Evolutionary conservation across 2,329 filamentous ascomycete species (phyloP), one percentile per base, ranked within the genome.

Genomic region (Cercospora sp.): DNA sequence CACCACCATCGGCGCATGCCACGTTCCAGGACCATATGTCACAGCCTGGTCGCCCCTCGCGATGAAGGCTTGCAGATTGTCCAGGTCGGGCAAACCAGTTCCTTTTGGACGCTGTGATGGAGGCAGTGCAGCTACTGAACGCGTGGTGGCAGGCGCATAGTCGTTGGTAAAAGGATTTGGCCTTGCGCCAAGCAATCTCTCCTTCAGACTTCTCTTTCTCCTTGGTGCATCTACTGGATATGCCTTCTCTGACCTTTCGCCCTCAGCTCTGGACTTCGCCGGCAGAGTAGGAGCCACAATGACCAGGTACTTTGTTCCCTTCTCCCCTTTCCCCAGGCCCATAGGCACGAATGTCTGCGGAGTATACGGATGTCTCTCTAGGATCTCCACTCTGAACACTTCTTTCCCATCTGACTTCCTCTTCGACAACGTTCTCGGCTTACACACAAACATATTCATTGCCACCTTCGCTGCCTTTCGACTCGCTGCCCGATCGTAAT

Each of bases 1-100:
- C 16, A 92, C 93, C 13, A 93, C 91, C 94, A 99, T 98, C 0
- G 95, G 95, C 69, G 94, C 93, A 83, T 99, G 95, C 94, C 90
- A 99, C 64, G 93, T 97, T 5, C 93, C 95, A 1, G 91, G 89
- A 1, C 87, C 93, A 79, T 98, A 99, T 2, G 93, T 97, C 13
- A 99, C 92, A 10, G 93, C 94, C 82, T 97, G 93, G 26, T 86
- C 85, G 2, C 88, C 89, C 61, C 85, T 87, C 1, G 92, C 94
- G 65, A 96, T 81, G 78, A 97, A 99, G 0, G 93, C 94, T 72
- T 84, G 86, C 45, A 97, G 74, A 8, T 86, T 85, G 24, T 79
- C 78, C 49, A 97, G 77, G 79, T 97, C 93, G 0, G 95, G 94
- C 18, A 92, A 79, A 0, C 90, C 90, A 73, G 77, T 84, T 62